Evolutionary conservation across 2,329 filamentous ascomycete species (phyloP), one percentile per base, ranked within the genome.

Genomic region (Curvularia lunata): DNA sequence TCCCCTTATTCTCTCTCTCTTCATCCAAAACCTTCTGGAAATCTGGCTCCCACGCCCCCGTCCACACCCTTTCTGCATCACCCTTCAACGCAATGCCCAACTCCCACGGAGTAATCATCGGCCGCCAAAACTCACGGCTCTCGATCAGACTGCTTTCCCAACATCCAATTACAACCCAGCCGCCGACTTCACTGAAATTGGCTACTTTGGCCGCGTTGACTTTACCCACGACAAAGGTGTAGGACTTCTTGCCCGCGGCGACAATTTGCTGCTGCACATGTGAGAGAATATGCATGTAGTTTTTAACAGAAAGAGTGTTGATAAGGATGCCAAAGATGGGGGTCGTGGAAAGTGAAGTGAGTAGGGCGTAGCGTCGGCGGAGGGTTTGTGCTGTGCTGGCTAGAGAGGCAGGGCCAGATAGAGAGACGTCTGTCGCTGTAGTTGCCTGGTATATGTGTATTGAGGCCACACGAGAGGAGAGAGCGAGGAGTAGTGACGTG

Each of bases 121-220:
- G 92, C 67, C 87, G 86, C 84, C 89, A 98, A 72, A 97, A 96
- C 6, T 90, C 91, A 56, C 91, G 90, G 63, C 92, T 92, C 68
- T 97, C 94, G 4, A 99, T 86, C 49, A 98, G 80, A 58, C 91
- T 92, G 75, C 93, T 97, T 79, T 99, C 95, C 95, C 95, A 99
- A 78, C 95, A 99, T 2, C 95, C 94, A 9, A 99, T 91, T 0
- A 98, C 92, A 0, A 98, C 92, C 95, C 95, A 99, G 16, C 92
- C 94, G 42, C 92, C 94, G 5, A 99, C 86, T 76, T 99, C 95
- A 56, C 90, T 87, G 78, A 99, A 99, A 77, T 99, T 99, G 48
- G 95, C 95, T 21, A 99, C 84, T 76, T 99, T 99, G 37, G 93
- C 94, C 0, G 93, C 89, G 72, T 98, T 99, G 25, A 99, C 83